Percentiles rank a stretch among this genome's conserved stretches.
Conservation (phyloP, 306 rosid species). For the Medicago ruthenica region DNA sequence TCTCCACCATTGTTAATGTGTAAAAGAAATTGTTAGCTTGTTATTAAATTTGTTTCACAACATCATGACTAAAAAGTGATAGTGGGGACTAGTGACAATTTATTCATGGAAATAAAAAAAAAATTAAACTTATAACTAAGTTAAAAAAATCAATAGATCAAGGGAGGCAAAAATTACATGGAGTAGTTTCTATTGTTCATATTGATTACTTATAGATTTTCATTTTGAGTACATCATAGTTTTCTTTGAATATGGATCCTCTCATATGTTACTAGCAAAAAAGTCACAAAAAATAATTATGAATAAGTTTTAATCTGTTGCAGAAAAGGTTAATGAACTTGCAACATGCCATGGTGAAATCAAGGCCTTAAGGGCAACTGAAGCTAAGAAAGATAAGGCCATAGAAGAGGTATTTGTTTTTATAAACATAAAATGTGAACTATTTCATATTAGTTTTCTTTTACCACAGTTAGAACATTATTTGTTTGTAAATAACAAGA, state of each 20-base stretch:
- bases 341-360: constrained; percentile 66
- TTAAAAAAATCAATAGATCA: no score
- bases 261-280: constrained; percentile 9
- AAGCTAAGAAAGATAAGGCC: constrained; percentile 82
- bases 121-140: neutral
- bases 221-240: no score
- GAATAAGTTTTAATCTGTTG: constrained; percentile 33
- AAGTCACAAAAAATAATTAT: neutral
- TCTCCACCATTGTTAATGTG: constrained; percentile 7
- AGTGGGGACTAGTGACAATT: neutral
- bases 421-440: neutral
- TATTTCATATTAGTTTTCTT: neutral
- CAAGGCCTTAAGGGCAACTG: constrained; percentile 74
- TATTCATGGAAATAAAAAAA: neutral
- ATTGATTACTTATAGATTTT: no score
- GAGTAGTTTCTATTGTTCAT: no score
- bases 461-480: no score
- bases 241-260: neutral
- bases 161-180: no score
- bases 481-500: constrained; percentile 8
- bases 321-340: constrained; percentile 73
- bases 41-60: neutral
- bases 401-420: constrained; percentile 68
- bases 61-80: neutral
- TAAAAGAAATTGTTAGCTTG: constrained; percentile 4